Evolutionary conservation across 2,329 filamentous ascomycete species (phyloP).

Genomic region (Fusarium neocosmosporiellum): DNA sequence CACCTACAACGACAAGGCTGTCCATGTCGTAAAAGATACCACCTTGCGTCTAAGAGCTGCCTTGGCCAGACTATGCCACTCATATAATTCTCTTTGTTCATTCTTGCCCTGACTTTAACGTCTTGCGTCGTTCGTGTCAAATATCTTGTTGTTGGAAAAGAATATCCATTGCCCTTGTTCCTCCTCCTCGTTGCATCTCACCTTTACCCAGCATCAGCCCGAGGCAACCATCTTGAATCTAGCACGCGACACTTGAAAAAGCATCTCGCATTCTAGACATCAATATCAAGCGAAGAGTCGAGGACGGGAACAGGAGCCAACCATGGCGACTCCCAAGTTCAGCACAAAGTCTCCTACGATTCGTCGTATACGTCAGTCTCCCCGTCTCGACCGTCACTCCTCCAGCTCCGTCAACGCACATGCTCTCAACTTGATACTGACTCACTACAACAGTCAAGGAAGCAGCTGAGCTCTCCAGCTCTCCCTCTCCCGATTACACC

Average conservation of each 20-base stretch:
- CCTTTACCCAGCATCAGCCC: slow-evolving; percentile 13
- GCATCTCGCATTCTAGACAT: neutral
- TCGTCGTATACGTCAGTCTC: slow-evolving; percentile 78
- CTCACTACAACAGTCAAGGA: slow-evolving; percentile 73
- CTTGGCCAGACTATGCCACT: neutral
- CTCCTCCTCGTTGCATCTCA: slow-evolving; percentile 14
- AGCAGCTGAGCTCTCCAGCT: slow-evolving; percentile 83
- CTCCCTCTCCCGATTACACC: slow-evolving; percentile 86
- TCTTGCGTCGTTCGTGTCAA: neutral
- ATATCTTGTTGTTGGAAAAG: neutral
- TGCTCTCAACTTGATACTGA: neutral
- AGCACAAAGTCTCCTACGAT: slow-evolving; percentile 86
- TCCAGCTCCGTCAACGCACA: neutral
- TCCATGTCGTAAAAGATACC: slow-evolving; percentile 29
- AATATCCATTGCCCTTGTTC: neutral
- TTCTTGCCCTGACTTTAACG: neutral
- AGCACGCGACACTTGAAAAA: neutral
- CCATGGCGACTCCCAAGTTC: slow-evolving; percentile 60
- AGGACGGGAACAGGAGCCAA: neutral
- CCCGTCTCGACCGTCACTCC: neutral
- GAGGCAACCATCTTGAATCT: neutral
- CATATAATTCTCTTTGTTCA: neutral
- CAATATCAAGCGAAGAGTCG: neutral
- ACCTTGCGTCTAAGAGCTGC: slow-evolving; percentile 30
- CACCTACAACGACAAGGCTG: slow-evolving; percentile 8